These are phyloP conservation scores for Moringa oleifera DNA, from an alignment of 345 rosid genomes.

Conservation along the genomic window DNA sequence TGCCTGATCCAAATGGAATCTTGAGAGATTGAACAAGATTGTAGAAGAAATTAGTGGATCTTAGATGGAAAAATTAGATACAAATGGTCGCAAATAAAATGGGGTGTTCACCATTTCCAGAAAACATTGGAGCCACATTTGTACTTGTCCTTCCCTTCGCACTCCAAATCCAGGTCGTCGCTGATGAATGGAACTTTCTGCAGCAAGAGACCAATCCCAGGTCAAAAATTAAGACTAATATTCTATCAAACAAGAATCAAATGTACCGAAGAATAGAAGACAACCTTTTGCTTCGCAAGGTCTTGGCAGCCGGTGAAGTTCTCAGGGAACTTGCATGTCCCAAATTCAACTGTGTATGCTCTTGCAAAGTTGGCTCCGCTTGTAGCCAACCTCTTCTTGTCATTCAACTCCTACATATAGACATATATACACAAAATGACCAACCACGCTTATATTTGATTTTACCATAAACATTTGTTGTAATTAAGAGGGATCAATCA, in stretches of 20 bases:
- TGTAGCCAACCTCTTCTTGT: conserved; percentile 93
- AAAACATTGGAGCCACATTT: conserved; percentile 98
- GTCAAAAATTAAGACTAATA: no score
- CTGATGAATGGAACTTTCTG: conserved; percentile 92
- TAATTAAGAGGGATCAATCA: conserved; percentile 2
- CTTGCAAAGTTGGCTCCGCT: conserved; percentile 96
- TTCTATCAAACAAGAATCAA: conserved; percentile 20
- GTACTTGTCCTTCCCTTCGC: conserved; percentile 94
- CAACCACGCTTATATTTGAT: no score
- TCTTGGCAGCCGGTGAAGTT: conserved; percentile 99
- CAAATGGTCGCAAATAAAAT: conserved; percentile 18
- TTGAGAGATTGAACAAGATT: no score
- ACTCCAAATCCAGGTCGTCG: conserved; percentile 82
- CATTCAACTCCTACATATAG: conserved; percentile 65
- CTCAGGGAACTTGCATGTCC: conserved; percentile 95
- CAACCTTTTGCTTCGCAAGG: conserved; percentile 99
- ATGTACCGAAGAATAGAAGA: no score
- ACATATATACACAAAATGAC: no score
- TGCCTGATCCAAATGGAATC: no score
- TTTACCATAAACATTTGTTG: no score
- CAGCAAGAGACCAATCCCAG: no score
- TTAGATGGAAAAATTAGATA: conserved; percentile 31
- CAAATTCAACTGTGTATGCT: conserved; percentile 90
- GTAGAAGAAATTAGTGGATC: no score
- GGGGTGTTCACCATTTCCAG: conserved; percentile 84